Evolutionary conservation across 2,329 filamentous ascomycete genomes (phyloP), one percentile per base, ranked within the genome.

Genomic region (Microdochium bolleyi): DNA sequence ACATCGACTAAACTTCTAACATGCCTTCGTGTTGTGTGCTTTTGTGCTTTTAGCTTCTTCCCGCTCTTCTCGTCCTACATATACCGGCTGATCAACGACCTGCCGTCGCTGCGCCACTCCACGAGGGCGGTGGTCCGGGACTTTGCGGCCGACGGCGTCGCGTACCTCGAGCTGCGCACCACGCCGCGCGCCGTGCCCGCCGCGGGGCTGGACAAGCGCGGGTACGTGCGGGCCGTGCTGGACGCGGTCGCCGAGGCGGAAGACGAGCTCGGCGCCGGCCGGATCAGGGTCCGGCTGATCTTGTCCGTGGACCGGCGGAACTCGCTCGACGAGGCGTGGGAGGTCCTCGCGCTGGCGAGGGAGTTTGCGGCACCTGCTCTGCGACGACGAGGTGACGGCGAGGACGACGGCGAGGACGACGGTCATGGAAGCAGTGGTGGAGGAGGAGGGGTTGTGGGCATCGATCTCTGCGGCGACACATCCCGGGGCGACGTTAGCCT

Each of bases 381-480:
- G 37, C 19, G 14, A 4, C 7, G 14, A 41, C 4, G 14, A 8
- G 37, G 14, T 16, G 14, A 16, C 14, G 19, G 4, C 37, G 19
- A 19, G 4, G 19, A n/a, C 37, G 19, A 14, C 7, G 37, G 5
- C 9, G n/a, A 13, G 13, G 41, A 21, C 9, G 19, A 46, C 13
- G 16, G 5, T 30, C 21, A 7, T 19, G 10, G 37, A 5, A 19
- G 21, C 19, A 19, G n/a, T 8, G 13, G 19, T 2, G 19, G 19
- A 46, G 41, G 3, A 21, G 41, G 68, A 3, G 81, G 82, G 19
- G 79, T 92, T 3, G 85, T 92, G 1, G 89, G 84, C 14, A 67
- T 94, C 22, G 89, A 94, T 62, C 78, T 94, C 21, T 92, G 88
- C 67, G 89, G 89, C 19, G 83, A 95, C 62, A 89, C 88, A 1